A percentile compares a stretch with the other conserved stretches of the same genome.
Conservation (phyloP, 2,329 filamentous ascomycete species). For the Verticillium dahliae region DNA sequence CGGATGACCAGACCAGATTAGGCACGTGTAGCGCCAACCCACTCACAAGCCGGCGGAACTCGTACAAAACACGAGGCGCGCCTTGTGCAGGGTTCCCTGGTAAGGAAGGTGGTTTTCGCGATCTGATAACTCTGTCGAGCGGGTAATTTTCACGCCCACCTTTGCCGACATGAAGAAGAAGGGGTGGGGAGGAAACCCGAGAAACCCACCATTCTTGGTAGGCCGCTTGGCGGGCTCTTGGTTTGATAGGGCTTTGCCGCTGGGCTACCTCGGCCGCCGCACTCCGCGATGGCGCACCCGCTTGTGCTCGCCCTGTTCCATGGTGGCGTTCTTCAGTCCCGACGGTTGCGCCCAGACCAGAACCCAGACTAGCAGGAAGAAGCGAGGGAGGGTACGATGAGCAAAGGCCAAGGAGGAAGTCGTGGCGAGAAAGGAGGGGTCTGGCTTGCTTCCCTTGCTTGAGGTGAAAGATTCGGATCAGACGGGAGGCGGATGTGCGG, state of each 20-base stretch:
- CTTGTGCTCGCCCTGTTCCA: neutral
- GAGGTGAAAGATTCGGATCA: neutral
- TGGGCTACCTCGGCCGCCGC: neutral
- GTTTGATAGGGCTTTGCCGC: neutral
- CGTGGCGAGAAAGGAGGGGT: neutral
- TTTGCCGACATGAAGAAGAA: too few relatives aligned
- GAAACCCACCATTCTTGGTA: neutral
- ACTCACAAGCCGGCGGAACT: neutral
- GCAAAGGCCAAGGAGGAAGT: neutral
- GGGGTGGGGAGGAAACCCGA: too few relatives aligned
- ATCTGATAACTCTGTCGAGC: neutral
- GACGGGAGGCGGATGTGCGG: neutral
- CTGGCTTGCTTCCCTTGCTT: neutral
- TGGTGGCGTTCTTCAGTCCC: neutral
- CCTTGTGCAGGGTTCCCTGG: too few relatives aligned
- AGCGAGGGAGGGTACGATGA: neutral
- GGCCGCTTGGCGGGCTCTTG: neutral
- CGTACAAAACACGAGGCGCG: neutral
- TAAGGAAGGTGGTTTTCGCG: too few relatives aligned
- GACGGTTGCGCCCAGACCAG: neutral
- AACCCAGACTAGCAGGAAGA: neutral
- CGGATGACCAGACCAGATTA: neutral
- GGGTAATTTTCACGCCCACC: neutral
- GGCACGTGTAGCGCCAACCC: neutral
- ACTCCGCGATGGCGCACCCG: neutral